A percentile compares a stretch with the other conserved stretches of the same genome.
Evolutionary conservation across 2,329 filamentous ascomycete species (phyloP).

Genomic region (Emmonsiellopsis sp.): DNA sequence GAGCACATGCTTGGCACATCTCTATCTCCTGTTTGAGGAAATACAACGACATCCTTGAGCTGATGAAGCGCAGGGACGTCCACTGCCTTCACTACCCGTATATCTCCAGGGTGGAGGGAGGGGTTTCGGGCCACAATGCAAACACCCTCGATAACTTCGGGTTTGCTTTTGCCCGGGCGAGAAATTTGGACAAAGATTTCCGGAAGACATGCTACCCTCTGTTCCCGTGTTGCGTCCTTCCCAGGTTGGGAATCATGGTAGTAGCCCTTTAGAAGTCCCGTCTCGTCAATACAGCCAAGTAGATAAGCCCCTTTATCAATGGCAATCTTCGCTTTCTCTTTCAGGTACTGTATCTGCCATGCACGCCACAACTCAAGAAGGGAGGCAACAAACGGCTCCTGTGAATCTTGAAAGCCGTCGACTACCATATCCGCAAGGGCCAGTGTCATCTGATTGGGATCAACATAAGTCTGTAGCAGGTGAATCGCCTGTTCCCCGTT

Average conservation of each 20-base stretch:
- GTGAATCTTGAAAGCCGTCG: conserved; percentile 63
- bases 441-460: conserved; percentile 74
- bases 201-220: conserved; percentile 51
- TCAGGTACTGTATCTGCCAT: conserved; percentile 81
- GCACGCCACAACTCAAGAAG: conserved; percentile 75
- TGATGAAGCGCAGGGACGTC: conserved; percentile 64
- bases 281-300: conserved; percentile 83
- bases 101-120: conserved; percentile 84
- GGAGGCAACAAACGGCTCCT: conserved; percentile 75
- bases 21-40: conserved; percentile 72
- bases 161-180: conserved; percentile 44
- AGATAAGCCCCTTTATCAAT: conserved; percentile 79
- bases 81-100: conserved; percentile 78
- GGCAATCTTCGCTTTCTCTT: conserved; percentile 81
- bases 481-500: conserved; percentile 54
- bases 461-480: conserved; percentile 65
- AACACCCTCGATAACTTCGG: conserved; percentile 60
- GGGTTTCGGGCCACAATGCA: conserved; percentile 88
- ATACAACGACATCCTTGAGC: conserved; percentile 75
- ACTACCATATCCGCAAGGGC: conserved; percentile 65
- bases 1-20: conserved; percentile 92
- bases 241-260: conserved; percentile 37
- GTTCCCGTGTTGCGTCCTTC: conserved; percentile 22
- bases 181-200: conserved; percentile 85
- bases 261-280: conserved; percentile 62